phyloP scores from a whole-genome alignment of 176 grass and related monocot species.

The Lolium perenne region DNA sequence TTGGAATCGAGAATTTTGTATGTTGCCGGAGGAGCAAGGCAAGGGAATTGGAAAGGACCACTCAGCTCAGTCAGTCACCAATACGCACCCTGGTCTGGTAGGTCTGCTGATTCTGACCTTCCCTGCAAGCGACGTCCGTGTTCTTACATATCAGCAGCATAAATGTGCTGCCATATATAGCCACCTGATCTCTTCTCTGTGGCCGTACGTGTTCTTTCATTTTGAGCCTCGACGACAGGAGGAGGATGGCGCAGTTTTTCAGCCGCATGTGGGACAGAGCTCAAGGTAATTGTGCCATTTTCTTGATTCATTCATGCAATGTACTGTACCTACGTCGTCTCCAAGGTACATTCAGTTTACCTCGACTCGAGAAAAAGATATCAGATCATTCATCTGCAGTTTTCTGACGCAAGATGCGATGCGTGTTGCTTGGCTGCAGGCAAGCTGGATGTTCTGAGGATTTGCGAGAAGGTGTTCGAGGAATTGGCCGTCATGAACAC shows the following conservation, averaged over 20 bases:
- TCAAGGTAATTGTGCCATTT: conserved; percentile 19
- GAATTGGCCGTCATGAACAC: conserved; percentile 34
- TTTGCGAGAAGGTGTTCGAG: conserved; percentile 61
- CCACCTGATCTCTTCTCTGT: not conserved
- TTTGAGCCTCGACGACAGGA: not conserved
- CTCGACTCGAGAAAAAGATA: not conserved
- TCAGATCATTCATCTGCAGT: not conserved
- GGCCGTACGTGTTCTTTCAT: not conserved
- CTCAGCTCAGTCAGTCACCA: not conserved
- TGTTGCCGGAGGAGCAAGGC: conserved; percentile 29
- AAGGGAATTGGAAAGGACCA: not conserved
- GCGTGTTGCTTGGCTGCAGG: conserved; percentile 38
- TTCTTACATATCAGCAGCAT: not conserved
- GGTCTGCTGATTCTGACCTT: conserved; percentile 43
- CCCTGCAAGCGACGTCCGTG: conserved; percentile 42
- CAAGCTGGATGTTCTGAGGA: conserved; percentile 53
- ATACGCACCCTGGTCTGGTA: not conserved
- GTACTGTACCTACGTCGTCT: not conserved
- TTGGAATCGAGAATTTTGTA: not conserved
- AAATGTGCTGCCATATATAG: not conserved
- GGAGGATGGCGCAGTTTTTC: conserved; percentile 46
- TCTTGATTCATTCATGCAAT: not conserved
- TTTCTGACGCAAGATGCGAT: not conserved
- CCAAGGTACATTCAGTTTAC: not conserved
- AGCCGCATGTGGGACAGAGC: conserved; percentile 48